Base-by-base conservation (phyloP, 2,329 filamentous ascomycete species). In the Bretziella fagacearum region DNA sequence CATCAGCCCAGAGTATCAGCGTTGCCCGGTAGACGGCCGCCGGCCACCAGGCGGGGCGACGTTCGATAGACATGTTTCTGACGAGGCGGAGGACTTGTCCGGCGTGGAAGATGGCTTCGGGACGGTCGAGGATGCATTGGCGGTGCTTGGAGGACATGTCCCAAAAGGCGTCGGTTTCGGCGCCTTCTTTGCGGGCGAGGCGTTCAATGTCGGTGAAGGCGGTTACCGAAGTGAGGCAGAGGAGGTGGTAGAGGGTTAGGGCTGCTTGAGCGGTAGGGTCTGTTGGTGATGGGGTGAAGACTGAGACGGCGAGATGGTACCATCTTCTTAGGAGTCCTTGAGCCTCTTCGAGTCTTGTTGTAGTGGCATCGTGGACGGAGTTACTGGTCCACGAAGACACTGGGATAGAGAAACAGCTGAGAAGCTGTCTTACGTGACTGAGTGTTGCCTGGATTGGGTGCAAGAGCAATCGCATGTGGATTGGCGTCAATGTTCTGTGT, bases 11-110 rank as follows among this genome's bases (percentile, higher is more conserved):
- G 2, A 79, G 62, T 33, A 77, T 69, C 48, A 81, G 62, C 3
- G 69, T 69, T 2, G 70, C 77, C n/a, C 80, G 74, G 57, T 84
- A 83, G 33, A 83, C 63, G 2, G 77, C 79, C 1, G 69, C 72
- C n/a, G 75, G 65, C 79, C 79, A 84, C 79, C 79, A 84, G 30
- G 69, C 71, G 4, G 79, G 79, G 18, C 77, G 70, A 2, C 71
- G 65, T 42, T 74, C 70, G 25, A 63, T 62, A 2, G 73, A 68
- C 70, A 83, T 81, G 11, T 64, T 62, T 5, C 71, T 65, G 32
- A 82, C 60, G 8, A 81, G 65, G 3, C 75, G 68, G 36, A 81
- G 62, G 3, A 82, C 69, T 59, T 84, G 79, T 1, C 78, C 78
- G 52, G 73, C 76, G 57, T 83, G 79, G 58, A 77, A 77, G 43